Evolutionary conservation across 306 rosid species (phyloP).

Genomic region (Mimosa pudica): DNA sequence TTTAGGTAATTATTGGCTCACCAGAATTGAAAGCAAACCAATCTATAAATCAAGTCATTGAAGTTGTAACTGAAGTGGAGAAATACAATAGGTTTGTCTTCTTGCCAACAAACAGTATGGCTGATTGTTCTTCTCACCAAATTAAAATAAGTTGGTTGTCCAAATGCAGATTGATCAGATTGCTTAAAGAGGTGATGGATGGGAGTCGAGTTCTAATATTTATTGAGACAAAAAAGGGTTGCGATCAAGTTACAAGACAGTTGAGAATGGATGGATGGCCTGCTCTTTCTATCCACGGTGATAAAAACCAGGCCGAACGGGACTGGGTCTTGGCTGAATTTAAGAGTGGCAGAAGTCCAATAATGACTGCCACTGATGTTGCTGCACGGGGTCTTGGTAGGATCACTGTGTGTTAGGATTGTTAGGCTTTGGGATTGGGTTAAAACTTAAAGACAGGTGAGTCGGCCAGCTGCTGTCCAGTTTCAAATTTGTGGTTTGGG

Average conservation of each 20-base stretch:
- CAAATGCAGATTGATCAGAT: conserved; percentile 69
- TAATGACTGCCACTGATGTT: conserved; percentile 99
- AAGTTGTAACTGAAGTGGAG: conserved; percentile 72
- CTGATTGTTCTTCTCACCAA: conserved; percentile 12
- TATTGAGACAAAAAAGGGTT: conserved; percentile 91
- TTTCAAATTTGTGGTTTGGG: conserved; percentile 96
- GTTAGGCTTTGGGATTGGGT: conserved; percentile 55
- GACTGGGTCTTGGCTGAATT: conserved; percentile 99
- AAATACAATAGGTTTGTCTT: conserved; percentile 84
- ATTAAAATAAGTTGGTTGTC: conserved; percentile 37
- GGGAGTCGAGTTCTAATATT: conserved; percentile 85
- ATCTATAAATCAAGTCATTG: conserved; percentile 83
- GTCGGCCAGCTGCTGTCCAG: conserved; percentile 99
- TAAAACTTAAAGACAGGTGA: conserved; percentile 55
- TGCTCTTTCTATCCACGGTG: conserved; percentile 96
- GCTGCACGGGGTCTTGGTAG: conserved; percentile 99
- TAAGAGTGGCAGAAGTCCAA: conserved; percentile 95
- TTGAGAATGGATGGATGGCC: conserved; percentile 99
- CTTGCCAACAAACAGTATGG: not conserved
- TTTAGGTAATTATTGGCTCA: conserved; percentile 84
- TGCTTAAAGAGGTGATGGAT: conserved; percentile 73
- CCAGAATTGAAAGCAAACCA: conserved; percentile 86
- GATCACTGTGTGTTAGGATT: conserved; percentile 78
- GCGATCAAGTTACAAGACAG: conserved; percentile 90
- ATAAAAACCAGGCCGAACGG: conserved; percentile 93